Conservation (phyloP, 2,329 filamentous ascomycete genomes). For the Trichothecium roseum region DNA sequence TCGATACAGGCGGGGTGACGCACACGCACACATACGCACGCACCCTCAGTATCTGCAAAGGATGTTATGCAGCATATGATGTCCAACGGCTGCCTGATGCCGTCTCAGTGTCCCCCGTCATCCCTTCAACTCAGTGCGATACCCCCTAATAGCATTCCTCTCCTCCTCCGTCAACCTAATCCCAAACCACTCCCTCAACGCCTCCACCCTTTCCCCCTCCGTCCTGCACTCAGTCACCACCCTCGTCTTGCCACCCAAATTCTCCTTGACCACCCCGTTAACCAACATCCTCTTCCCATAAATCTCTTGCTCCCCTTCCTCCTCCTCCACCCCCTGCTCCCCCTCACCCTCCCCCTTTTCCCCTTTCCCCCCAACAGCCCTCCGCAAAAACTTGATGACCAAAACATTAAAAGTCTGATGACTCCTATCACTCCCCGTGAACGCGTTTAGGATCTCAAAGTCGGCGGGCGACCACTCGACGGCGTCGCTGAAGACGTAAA, state of each 20-base stretch:
- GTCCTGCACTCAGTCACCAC: constrained; percentile 33
- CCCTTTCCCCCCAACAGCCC: constrained; percentile 16
- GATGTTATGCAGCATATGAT: too few relatives aligned
- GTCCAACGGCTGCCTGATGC: too few relatives aligned
- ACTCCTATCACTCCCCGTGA: constrained; percentile 35
- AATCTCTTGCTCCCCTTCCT: constrained; percentile 28
- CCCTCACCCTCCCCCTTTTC: constrained; percentile 10
- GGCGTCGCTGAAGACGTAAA: constrained; percentile 53
- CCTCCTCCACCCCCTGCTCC: constrained; percentile 6
- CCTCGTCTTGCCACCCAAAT: constrained; percentile 37
- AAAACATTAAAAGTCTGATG: constrained; percentile 46
- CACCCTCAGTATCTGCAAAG: too few relatives aligned
- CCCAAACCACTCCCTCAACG: constrained; percentile 39
- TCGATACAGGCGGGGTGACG: too few relatives aligned
- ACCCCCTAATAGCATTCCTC: constrained; percentile 35
- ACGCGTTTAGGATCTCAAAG: constrained; percentile 50
- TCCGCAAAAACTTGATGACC: constrained; percentile 42
- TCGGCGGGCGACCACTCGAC: constrained; percentile 52
- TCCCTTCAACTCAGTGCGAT: constrained; percentile 30
- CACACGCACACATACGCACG: too few relatives aligned
- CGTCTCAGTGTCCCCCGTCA: too few relatives aligned
- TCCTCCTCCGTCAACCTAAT: constrained; percentile 41
- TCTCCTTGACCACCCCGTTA: constrained; percentile 40
- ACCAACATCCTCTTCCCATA: constrained; percentile 43
- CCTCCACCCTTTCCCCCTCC: constrained; percentile 43